Base-by-base conservation (phyloP, 495 filamentous ascomycete genomes). In the Hypoxylon cercidicola region DNA sequence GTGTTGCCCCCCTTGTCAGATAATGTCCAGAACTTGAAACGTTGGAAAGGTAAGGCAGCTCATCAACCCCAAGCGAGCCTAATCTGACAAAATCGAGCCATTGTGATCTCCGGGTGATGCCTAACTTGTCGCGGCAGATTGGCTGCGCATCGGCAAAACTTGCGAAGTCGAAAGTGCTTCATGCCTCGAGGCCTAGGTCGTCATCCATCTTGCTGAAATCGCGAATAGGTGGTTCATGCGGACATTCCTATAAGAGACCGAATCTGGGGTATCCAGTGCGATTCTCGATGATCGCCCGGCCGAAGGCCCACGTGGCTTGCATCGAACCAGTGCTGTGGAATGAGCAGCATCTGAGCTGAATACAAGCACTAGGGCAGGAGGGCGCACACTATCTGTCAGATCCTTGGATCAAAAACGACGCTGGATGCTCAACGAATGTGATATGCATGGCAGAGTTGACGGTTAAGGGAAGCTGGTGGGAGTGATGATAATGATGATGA, bases 281-380 rank as follows among this genome's bases (percentile, higher is more conserved):
- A 49, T 55, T 55, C 40, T 18, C 20, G 52, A 7, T 45, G 60
- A 68, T 68, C 65, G 43, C 44, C 59, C 19, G 44, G 45, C 37
- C 20, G 60, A 25, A 56, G 55, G 35, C 46, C 56, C 60, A 64
- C 60, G 55, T 68, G 65, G 65, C 65, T 68, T 68, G 51, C 60
- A 60, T 56, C 23, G 55, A 60, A 40, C 65, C 65, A 60, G 50
- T 32, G 12, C 65, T 16, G 16, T 40, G 65, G 65, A 60, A 60
- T 64, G 20, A 59, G 60, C 52, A 51, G 50, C 18, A 43, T 49
- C 43, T 45, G 18, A 63, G 54, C 55, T 50, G 50, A 41, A 62
- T 55, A 54, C 30, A 32, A 32, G 30, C 30, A 32, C 37, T 45
- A 39, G n/a, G 47, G 57, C 20, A 56, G 13, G 32, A 41, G 9